A percentile compares a stretch with the other conserved stretches of the same genome.
phyloP scores from a whole-genome alignment of 2,329 filamentous ascomycete species.

The Aspergillus hortae region DNA sequence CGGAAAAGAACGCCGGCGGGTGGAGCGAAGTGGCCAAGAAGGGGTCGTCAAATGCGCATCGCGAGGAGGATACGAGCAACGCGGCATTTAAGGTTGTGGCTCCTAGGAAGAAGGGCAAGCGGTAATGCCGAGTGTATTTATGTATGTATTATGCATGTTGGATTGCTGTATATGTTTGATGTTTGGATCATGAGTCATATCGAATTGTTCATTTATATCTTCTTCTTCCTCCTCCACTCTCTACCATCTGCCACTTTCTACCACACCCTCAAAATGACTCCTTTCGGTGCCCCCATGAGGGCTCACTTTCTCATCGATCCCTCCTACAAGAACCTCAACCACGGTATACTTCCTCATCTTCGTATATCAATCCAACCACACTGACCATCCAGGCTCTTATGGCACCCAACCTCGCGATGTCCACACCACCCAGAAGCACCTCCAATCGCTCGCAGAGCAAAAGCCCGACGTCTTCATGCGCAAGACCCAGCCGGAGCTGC shows the following conservation, averaged over 20 bases:
- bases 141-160: background rate
- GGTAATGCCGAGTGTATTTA: slow-evolving; percentile 46
- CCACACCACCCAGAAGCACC: slow-evolving; percentile 56
- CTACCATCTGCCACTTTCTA: background rate
- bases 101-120: slow-evolving; percentile 82
- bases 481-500: slow-evolving; percentile 58
- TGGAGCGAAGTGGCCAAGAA: slow-evolving; percentile 99
- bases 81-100: slow-evolving; percentile 85
- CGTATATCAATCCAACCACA: background rate
- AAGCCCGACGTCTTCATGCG: slow-evolving; percentile 74
- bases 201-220: background rate
- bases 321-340: slow-evolving; percentile 71
- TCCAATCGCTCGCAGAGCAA: slow-evolving; percentile 64
- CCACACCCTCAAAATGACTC: slow-evolving; percentile 8
- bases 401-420: slow-evolving; percentile 68
- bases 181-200: slow-evolving; percentile 1
- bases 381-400: slow-evolving; percentile 58
- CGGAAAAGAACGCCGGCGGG: slow-evolving; percentile 59
- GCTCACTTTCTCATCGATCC: slow-evolving; percentile 68
- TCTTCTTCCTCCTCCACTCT: background rate
- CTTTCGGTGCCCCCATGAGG: slow-evolving; percentile 54
- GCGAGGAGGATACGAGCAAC: slow-evolving; percentile 44
- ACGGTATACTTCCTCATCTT: slow-evolving; percentile 52
- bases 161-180: background rate
- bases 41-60: slow-evolving; percentile 54